Evolutionary conservation across 139 green algal genomes (phyloP), one percentile per base, ranked within the genome.

Genomic region (Micromonas pusilla): DNA sequence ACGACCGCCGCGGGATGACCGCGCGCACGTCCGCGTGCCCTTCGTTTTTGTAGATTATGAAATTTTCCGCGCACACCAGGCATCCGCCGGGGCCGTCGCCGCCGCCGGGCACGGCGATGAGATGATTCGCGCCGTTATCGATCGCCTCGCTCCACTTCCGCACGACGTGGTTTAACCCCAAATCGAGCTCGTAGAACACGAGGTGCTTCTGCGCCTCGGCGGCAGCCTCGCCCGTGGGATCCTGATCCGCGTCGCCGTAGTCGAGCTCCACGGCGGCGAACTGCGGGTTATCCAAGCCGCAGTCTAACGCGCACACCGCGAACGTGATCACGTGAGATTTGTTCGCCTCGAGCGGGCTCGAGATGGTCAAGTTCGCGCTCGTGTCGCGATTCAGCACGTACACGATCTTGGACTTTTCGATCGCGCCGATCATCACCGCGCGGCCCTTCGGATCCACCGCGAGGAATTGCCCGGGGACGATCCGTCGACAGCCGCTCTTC

Each of bases 261-360:
- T 98, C 92, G 75, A 98, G 88, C 88, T 99, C 96, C 34, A 99
- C 96, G 54, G 95, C 93, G 0, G 94, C 95, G 86, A 99, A 99
- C 9, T 96, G 83, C 28, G 96, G 96, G 87, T 99, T 99, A 81
- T 99, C 96, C 83, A 97, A 98, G 5, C 96, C 96, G 71, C 87
- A 91, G 88, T 99, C 96, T 76, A 99, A 73, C 25, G 88, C 96
- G 33, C 83, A 83, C 0, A 97, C 74, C 32, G 77, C 85, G 80
- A 95, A 97, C 0, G 87, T 82, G 31, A 99, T 86, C 86, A 91
- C 90, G 77, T 93, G 85, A 26, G 84, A 91, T 80, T 98, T 97
- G 89, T 98, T 94, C 0, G 95, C 95, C 82, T 99, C 95, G 30
- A 99, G 89, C 0, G 96, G 95, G 0, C 89, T 96, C 2, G 89